Evolutionary conservation across 2,329 filamentous ascomycete genomes (phyloP).

Genomic region (Verticillium alfalfae): DNA sequence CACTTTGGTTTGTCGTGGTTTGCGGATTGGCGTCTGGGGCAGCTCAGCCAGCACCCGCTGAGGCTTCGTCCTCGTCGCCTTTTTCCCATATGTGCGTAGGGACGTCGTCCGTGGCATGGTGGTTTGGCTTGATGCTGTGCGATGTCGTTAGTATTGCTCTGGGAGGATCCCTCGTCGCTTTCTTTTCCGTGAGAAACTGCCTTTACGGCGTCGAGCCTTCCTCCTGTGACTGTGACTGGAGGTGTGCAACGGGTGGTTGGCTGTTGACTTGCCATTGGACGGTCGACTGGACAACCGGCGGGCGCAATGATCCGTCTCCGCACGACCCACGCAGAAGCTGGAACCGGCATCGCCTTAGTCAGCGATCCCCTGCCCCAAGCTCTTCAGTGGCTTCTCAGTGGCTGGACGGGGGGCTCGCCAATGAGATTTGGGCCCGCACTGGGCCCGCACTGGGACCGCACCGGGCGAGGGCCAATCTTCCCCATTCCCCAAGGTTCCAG

Average conservation of each 20-base stretch:
- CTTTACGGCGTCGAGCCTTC: no score
- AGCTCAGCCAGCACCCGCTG: constrained; percentile 46
- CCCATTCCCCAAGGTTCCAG: constrained; percentile 8
- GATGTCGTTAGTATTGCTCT: not conserved
- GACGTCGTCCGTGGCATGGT: constrained; percentile 2
- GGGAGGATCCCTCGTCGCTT: not conserved
- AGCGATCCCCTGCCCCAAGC: not conserved
- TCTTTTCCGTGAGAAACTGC: not conserved
- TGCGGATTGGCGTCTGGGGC: constrained; percentile 42
- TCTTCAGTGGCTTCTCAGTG: not conserved
- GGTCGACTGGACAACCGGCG: constrained; percentile 1
- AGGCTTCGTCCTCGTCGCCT: constrained; percentile 35
- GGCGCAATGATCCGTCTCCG: not conserved
- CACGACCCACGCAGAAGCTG: not conserved
- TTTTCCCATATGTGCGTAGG: constrained; percentile 45
- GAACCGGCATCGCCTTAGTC: not conserved
- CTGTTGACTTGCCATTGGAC: not conserved
- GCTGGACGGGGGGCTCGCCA: not conserved
- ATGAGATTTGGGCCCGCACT: not conserved
- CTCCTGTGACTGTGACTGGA: no score
- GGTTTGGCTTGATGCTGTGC: not conserved
- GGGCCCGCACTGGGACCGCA: not conserved
- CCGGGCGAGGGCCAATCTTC: not conserved
- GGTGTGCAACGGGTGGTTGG: not conserved
- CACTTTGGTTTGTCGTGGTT: constrained; percentile 5